Conservation (phyloP, 352 stramenopile species). For the Globisporangium cystogenes region DNA sequence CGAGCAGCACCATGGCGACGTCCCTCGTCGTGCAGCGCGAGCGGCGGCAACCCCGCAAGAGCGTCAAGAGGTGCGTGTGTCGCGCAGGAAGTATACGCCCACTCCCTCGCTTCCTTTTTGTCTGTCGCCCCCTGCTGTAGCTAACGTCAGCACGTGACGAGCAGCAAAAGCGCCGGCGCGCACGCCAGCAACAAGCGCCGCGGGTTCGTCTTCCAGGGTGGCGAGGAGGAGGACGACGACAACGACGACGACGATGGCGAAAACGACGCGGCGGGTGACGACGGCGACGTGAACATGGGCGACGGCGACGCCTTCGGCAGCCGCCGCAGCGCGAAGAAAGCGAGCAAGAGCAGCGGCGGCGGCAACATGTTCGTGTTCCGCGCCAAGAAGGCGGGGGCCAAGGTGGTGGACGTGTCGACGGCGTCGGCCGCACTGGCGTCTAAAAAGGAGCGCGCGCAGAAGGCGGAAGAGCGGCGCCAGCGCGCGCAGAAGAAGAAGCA, state of each 20-base stretch:
- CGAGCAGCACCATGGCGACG: constrained; percentile 5
- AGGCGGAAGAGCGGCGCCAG: constrained; percentile 34
- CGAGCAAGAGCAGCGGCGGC: constrained; percentile 7
- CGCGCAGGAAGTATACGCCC: neutral
- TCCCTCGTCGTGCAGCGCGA: constrained; percentile 59
- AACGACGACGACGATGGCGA: neutral
- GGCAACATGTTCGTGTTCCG: constrained; percentile 52
- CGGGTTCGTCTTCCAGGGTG: constrained; percentile 50
- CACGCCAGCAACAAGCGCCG: constrained; percentile 25
- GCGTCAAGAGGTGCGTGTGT: constrained; percentile 21
- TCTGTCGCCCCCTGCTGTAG: constrained; percentile 7
- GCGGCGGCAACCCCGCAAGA: constrained; percentile 43
- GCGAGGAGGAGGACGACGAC: constrained; percentile 11
- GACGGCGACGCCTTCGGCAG: neutral
- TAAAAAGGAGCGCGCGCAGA: constrained; percentile 45
- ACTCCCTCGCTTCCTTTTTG: neutral
- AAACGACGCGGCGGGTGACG: too few species aligned
- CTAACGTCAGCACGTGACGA: neutral
- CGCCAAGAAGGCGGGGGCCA: constrained; percentile 21
- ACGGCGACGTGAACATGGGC: constrained; percentile 17
- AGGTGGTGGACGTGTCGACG: constrained; percentile 31
- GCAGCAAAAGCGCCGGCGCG: constrained; percentile 10
- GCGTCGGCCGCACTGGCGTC: constrained; percentile 34
- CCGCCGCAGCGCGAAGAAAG: neutral
- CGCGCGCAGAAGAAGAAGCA: constrained; percentile 18